Percentiles rank a stretch among this genome's conserved stretches.
Conservation (phyloP, 2,329 filamentous ascomycete species). For the Fusarium falciforme region DNA sequence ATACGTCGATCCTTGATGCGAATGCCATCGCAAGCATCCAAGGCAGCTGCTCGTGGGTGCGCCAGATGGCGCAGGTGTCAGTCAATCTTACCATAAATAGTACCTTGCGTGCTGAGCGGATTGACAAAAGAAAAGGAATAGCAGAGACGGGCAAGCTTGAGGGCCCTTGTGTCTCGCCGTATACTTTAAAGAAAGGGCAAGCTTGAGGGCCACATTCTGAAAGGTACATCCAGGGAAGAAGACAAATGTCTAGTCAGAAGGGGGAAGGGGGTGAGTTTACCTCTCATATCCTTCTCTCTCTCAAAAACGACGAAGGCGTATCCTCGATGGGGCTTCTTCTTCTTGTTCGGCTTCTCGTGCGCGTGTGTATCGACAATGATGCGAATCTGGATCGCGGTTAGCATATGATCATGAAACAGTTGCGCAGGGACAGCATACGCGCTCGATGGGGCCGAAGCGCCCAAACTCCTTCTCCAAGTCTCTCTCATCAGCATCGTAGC, state of each 20-base stretch:
- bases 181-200: conserved; percentile 53
- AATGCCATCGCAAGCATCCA: conserved; percentile 86
- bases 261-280: conserved; percentile 68
- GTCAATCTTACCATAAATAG: conserved; percentile 70
- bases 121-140: conserved; percentile 44
- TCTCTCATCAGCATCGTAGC: conserved; percentile 88
- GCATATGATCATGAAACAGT: not conserved
- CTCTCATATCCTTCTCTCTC: conserved; percentile 98
- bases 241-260: conserved; percentile 45
- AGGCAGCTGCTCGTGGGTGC: conserved; percentile 80
- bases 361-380: conserved; percentile 83
- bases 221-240: conserved; percentile 40
- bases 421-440: conserved; percentile 64
- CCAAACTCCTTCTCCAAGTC: conserved; percentile 95
- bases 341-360: conserved; percentile 76
- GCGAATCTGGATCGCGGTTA: conserved; percentile 73
- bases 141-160: conserved; percentile 67
- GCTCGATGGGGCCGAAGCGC: conserved; percentile 92
- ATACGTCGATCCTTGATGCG: conserved; percentile 92
- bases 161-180: conserved; percentile 64
- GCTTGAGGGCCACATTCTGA: conserved; percentile 57
- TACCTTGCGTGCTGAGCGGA: conserved; percentile 38
- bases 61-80: conserved; percentile 73
- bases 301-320: conserved; percentile 99
- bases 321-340: conserved; percentile 84